Evolutionary conservation across 23 red algal genomes (phyloP).

Genomic region (Chondrus crispus): DNA sequence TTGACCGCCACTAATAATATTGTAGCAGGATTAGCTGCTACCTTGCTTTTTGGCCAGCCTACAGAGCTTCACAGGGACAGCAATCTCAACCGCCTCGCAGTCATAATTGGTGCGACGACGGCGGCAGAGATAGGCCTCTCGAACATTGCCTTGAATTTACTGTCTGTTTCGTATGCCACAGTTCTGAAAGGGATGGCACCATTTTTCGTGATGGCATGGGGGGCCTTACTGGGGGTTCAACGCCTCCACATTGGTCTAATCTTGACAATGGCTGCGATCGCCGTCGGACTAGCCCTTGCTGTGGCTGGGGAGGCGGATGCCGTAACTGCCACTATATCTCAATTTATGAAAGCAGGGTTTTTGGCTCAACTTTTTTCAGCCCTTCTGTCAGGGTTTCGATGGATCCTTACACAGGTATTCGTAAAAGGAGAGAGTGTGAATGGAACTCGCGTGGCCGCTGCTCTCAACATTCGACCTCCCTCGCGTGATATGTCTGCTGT

Average conservation of each 20-base stretch:
- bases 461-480: slow-evolving; percentile 1
- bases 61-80: neutral
- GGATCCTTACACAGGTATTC: slow-evolving; percentile 75
- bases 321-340: neutral
- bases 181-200: slow-evolving; percentile 92
- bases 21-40: neutral
- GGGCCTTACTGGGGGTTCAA: slow-evolving; percentile 41
- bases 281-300: slow-evolving; percentile 48
- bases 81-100: neutral
- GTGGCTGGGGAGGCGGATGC: slow-evolving; percentile 39
- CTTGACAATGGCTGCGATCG: slow-evolving; percentile 56
- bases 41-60: neutral
- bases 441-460: neutral
- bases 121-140: slow-evolving; percentile 85
- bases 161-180: slow-evolving; percentile 84
- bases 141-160: slow-evolving; percentile 75
- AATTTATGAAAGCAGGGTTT: slow-evolving; percentile 46
- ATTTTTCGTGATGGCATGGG: slow-evolving; percentile 86
- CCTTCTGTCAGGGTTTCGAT: slow-evolving; percentile 80
- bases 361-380: slow-evolving; percentile 62
- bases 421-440: slow-evolving; percentile 1
- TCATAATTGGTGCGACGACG: slow-evolving; percentile 62
- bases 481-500: slow-evolving; percentile 11
- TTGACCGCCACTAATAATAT: slow-evolving; percentile 61
- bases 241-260: neutral